These are phyloP conservation scores for Metarhizium humberi DNA, from an alignment of 2,329 filamentous ascomycete species.

Conservation along the genomic window DNA sequence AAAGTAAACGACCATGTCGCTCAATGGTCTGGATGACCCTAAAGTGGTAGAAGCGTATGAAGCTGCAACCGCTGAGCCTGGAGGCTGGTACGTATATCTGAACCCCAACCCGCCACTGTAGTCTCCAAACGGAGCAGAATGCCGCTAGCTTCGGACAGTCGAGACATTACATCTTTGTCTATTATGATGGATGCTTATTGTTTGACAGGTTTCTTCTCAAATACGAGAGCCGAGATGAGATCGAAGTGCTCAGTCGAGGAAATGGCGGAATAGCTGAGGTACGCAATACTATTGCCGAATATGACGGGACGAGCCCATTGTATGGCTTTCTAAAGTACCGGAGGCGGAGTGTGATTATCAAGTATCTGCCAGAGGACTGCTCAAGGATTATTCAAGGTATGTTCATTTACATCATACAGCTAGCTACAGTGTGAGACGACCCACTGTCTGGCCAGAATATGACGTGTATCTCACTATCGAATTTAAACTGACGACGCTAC, in stretches of 20 bases:
- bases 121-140: neutral
- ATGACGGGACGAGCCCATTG: conserved; percentile 76
- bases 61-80: conserved; percentile 67
- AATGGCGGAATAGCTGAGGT: conserved; percentile 78
- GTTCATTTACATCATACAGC: conserved; percentile 16
- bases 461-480: neutral
- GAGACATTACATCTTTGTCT: neutral
- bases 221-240: conserved; percentile 80
- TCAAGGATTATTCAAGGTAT: conserved; percentile 87
- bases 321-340: conserved; percentile 90
- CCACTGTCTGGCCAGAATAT: neutral
- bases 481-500: conserved; percentile 3
- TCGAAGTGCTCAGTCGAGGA: conserved; percentile 69
- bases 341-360: conserved; percentile 81
- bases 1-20: conserved; percentile 59
- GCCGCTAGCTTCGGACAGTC: neutral
- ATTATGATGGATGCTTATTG: conserved; percentile 9
- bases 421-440: neutral
- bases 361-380: conserved; percentile 83
- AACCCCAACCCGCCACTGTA: neutral
- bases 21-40: conserved; percentile 84
- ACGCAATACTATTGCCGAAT: conserved; percentile 65
- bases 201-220: conserved; percentile 78
- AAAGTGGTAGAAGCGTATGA: conserved; percentile 80
- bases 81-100: conserved; percentile 69